Base-by-base conservation (phyloP, 1,284 basidiomycete genomes). In the Cutaneotrichosporon sp. region DNA sequence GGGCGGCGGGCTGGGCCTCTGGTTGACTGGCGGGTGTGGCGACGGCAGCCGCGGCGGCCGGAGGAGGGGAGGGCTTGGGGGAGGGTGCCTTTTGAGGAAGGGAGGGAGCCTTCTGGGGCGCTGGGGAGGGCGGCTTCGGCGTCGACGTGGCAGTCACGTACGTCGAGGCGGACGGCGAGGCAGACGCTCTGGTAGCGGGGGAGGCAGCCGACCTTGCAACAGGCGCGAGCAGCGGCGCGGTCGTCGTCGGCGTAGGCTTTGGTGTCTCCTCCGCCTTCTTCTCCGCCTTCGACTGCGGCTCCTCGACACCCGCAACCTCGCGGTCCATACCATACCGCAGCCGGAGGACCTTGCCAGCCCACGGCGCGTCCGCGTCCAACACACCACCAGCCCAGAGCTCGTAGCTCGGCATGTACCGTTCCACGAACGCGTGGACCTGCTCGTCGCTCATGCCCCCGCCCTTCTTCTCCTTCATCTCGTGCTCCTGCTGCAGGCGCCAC, bases 401-500 rank as follows among this genome's bases (percentile, higher is more conserved):
- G 45, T 77, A 76, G 1, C 67, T 69, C 1, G 75, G 75, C 75
- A 77, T 72, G 63, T 78, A 74, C 38, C 75, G 64, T 63, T 73
- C 72, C 24, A 81, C 85, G 68, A 80, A 95, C 85, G 74, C 77
- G 72, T 86, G 86, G 34, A 97, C 91, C 71, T 84, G 84, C 66
- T 85, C 86, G 71, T 95, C 92, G 0, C 87, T 83, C 94, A 97
- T 95, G 8, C 93, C 93, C 50, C 81, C 82, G 5, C 92, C 92
- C 52, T 93, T 94, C 49, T 73, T 74, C 0, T 84, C 81, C 76
- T 92, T 95, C 92, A 95, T 95, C 56, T 84, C 72, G 63, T 89
- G 90, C 71, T 97, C 93, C 77, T 95, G 92, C 75, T 95, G 83
- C 38, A 90, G 78, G 22, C 92, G 83, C 93, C 92, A 95, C 11